These are phyloP conservation scores for Parachlorella kessleri DNA, from an alignment of 139 green algal genomes.

Conservation along the genomic window DNA sequence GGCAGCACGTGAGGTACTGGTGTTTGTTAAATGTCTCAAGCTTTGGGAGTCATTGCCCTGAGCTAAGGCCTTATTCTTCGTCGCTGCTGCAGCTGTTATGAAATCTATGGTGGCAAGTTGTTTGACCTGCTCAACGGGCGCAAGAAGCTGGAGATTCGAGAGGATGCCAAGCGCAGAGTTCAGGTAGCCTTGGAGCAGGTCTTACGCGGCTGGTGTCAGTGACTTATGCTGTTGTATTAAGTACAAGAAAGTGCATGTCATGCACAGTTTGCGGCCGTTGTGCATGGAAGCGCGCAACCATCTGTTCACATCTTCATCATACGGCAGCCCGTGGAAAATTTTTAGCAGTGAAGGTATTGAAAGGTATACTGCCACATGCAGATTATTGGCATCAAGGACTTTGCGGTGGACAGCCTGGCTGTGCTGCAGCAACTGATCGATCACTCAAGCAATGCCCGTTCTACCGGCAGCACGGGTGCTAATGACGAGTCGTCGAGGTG, in stretches of 20 bases:
- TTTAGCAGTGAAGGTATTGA: neutral
- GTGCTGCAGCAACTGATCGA: conserved; percentile 80
- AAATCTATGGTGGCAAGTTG: conserved; percentile 98
- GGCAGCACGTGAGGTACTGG: too few relatives aligned
- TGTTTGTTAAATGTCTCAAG: too few relatives aligned
- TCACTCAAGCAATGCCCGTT: conserved; percentile 69
- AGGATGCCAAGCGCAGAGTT: conserved; percentile 91
- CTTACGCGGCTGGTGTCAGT: too few relatives aligned
- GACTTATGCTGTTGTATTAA: too few relatives aligned
- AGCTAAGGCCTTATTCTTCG: too few relatives aligned
- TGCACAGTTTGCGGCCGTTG: conserved; percentile 9
- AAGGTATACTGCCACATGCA: conserved; percentile 45
- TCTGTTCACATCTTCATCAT: too few relatives aligned
- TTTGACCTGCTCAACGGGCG: conserved; percentile 96
- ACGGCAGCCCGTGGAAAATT: neutral
- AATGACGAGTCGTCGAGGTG: conserved; percentile 91
- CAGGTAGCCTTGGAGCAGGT: too few relatives aligned
- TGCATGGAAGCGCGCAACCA: too few relatives aligned
- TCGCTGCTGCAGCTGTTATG: conserved; percentile 77
- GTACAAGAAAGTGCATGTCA: conserved; percentile 62
- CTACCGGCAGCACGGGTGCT: conserved; percentile 90
- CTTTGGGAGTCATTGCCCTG: too few relatives aligned
- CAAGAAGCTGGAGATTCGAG: conserved; percentile 89
- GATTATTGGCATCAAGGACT: conserved; percentile 84
- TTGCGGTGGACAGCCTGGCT: conserved; percentile 42